Base-by-base conservation (phyloP, 805 yeast species). In the Phaffomyces thermotolerans region DNA sequence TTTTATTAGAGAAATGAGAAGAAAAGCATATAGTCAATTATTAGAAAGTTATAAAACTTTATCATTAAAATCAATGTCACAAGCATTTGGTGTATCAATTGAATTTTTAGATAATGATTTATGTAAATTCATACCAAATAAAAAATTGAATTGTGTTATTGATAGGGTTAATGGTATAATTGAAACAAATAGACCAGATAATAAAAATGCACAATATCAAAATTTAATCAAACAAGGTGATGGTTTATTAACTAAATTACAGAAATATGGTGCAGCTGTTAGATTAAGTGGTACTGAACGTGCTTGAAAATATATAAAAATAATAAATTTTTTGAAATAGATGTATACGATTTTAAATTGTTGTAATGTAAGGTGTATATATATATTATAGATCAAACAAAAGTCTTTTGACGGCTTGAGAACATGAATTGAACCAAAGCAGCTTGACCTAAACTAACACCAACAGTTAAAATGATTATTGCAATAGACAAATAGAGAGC, bases 221-320 rank as follows among this genome's bases (percentile, higher is more conserved):
- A 65, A 72, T 50, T 74, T 93, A 57, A 81, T 93, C 57, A 89
- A 87, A 65, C 95, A 84, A 61, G 98, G 99, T 50, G 99, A 93
- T 60, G 79, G 81, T 2, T 72, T 93, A 56, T 77, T 93, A 62
- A 91, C 99, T 15, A 93, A 91, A 64, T 74, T 93, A 59, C 99
- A 93, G 64, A 93, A 90, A 64, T 93, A 91, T 56, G 95, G 96
- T 38, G 96, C 98, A 37, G 96, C 97, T 20, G 98, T 93, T 40
- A 85, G 95, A 63, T 75, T 93, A 56, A 84, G 95, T 59, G 97
- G 98, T 39, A 85, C 95, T 24, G 96, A 89, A 60, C 74, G 79
- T 53, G 79, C 76, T 31, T 37, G 18, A n/a, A 15, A 8, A 29
- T 37, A 37, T n/a, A 23, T 9, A 24, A 14, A 10, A 2, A 25